Conservation (phyloP, 345 rosid species). For the Lepidium didymum region DNA sequence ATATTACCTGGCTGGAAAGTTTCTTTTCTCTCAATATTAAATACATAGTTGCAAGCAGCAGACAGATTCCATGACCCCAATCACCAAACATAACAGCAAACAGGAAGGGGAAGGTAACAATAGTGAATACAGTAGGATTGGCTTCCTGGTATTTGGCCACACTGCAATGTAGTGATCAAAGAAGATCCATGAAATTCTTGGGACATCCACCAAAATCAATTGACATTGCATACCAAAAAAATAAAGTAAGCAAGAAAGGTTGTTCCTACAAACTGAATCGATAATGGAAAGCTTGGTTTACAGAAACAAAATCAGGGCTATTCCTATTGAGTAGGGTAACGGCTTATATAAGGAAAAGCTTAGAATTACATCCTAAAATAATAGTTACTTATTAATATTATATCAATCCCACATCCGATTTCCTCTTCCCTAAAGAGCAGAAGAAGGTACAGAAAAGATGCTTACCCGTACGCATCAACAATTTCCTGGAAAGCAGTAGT, state of each 20-base stretch:
- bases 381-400: neutral
- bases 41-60: slow-evolving; percentile 66
- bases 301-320: neutral
- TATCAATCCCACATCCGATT: neutral
- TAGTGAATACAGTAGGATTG: slow-evolving; percentile 90
- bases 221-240: neutral
- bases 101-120: slow-evolving; percentile 91
- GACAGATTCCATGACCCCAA: slow-evolving; percentile 99
- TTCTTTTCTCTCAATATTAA: slow-evolving; percentile 77
- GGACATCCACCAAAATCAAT: neutral
- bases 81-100: slow-evolving; percentile 99
- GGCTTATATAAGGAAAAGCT: neutral
- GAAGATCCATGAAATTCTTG: neutral
- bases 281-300: neutral
- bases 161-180: slow-evolving; percentile 40
- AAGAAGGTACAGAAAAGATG: slow-evolving; percentile 19
- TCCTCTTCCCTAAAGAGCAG: neutral
- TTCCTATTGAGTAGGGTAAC: neutral
- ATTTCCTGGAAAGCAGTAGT: slow-evolving; percentile 90
- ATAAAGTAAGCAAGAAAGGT: slow-evolving; percentile 15
- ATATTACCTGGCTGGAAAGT: slow-evolving; percentile 80
- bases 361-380: neutral
- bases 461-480: slow-evolving; percentile 98
- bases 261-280: neutral
- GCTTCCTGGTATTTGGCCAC: slow-evolving; percentile 93